These are phyloP conservation scores for Fusarium bulbicola DNA, from an alignment of 2,329 filamentous ascomycete species.

Conservation along the genomic window DNA sequence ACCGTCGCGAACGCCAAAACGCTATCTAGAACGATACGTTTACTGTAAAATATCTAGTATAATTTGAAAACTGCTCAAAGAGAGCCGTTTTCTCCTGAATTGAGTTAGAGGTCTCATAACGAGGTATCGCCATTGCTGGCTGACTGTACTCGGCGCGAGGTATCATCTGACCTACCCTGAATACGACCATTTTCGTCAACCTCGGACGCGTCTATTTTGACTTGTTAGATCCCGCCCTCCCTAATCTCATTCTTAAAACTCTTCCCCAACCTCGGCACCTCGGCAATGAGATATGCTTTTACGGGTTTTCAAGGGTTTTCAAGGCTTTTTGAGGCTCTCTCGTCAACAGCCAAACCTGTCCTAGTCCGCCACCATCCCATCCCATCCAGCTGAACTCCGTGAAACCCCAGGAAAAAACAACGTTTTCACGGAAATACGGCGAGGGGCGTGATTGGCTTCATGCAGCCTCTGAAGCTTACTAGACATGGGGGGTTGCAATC, in stretches of 20 bases:
- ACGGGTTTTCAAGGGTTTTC: slow-evolving; percentile 8
- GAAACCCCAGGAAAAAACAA: neutral
- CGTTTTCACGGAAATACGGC: slow-evolving; percentile 8
- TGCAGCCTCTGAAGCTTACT: neutral
- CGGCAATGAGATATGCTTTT: neutral
- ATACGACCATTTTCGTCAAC: neutral
- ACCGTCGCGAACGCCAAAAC: neutral
- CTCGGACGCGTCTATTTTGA: neutral
- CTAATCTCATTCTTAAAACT: neutral
- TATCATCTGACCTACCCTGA: neutral
- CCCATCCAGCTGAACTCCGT: slow-evolving; percentile 5
- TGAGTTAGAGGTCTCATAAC: no score
- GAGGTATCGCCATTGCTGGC: neutral
- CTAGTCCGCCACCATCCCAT: neutral
- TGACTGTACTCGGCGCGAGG: neutral
- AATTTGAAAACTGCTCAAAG: neutral
- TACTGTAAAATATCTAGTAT: no score
- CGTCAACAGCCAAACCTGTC: neutral
- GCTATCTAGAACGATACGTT: neutral
- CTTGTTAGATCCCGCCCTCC: neutral
- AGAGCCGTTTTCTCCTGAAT: neutral
- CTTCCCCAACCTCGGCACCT: slow-evolving; percentile 3
- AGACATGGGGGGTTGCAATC: neutral
- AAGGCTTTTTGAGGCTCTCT: slow-evolving; percentile 13
- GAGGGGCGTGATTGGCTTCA: slow-evolving; percentile 15